Percentiles rank a stretch among this genome's conserved stretches.
Conservation (phyloP, 228 moss, liverwort and hornwort genomes). For the Sphagnum magellanicum region DNA sequence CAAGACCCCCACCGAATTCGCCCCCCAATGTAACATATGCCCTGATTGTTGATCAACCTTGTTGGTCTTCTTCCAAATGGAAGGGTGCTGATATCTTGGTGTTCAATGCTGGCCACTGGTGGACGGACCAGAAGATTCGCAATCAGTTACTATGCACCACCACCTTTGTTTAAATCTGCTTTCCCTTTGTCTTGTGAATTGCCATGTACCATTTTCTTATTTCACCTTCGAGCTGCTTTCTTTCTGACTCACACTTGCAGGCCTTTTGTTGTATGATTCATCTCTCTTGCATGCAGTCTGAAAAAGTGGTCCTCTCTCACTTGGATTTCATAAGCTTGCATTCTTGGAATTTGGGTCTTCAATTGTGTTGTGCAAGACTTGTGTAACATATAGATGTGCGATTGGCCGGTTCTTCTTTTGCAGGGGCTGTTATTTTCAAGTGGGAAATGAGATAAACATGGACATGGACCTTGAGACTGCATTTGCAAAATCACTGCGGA, state of each 20-base stretch:
- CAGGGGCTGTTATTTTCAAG: constrained; percentile 19
- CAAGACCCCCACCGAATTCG: constrained; percentile 5
- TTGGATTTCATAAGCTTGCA: neutral
- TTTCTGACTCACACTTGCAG: neutral
- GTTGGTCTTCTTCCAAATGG: constrained; percentile 8
- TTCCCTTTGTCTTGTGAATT: too few relatives aligned
- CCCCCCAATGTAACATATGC: constrained; percentile 10
- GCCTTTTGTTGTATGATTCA: neutral
- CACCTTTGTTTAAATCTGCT: too few relatives aligned
- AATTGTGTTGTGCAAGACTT: neutral
- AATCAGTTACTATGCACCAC: constrained; percentile 17
- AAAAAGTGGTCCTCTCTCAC: neutral
- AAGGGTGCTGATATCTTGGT: constrained; percentile 8
- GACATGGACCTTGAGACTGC: constrained; percentile 14
- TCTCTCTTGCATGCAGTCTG: constrained; percentile 4
- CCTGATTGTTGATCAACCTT: constrained; percentile 9
- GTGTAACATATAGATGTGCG: neutral
- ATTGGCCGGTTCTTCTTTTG: neutral
- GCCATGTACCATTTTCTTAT: neutral
- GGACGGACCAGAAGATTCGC: constrained; percentile 14
- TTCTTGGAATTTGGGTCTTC: neutral
- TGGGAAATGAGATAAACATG: constrained; percentile 8
- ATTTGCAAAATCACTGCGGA: constrained; percentile 10
- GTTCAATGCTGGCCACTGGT: constrained; percentile 28
- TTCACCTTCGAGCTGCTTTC: neutral